Evolutionary conservation across 2,329 filamentous ascomycete species (phyloP), one percentile per base, ranked within the genome.

Genomic region (Rugonectria rugulosa): DNA sequence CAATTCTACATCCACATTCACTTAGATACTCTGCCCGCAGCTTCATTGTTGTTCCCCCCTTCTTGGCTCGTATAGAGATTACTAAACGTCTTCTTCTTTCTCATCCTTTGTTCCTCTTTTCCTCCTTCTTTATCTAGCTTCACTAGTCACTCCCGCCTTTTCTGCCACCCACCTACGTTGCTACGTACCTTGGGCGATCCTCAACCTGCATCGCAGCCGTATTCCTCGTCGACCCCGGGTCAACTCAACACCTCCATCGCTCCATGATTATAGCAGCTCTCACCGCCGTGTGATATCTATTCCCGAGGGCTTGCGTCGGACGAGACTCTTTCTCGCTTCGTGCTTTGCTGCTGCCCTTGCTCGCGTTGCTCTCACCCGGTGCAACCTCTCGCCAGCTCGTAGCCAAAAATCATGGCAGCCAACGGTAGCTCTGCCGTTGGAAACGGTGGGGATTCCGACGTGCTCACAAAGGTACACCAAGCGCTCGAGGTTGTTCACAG

Each of bases 401-500:
- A 40, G 32, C 34, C 26, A 27, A 26, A 32, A 32, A 61, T 47
- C 65, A 74, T 78, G 75, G 68, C 72, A 57, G 65, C 72, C 57
- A 77, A 75, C 70, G 76, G 74, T 60, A 66, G 62, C 57, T 59
- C 60, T 63, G 53, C 69, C 59, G 68, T 70, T 51, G 68, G 67
- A 55, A 73, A 74, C 64, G 73, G 73, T 61, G 71, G 73, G 59
- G 73, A 70, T 62, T 70, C 74, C 58, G 75, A 76, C 27, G 72
- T 83, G 47, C 80, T 92, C 46, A 77, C 84, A 45, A 86, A 84
- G 70, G 95, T 98, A 62, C 86, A 92, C 69, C 85, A 90, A 68
- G 95, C 95, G 34, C 86, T 99, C 64, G 86, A 95, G 66, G 85
- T 96, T 65, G 91, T 97, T 58, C 94, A 98, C 78, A 88, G 86